Percentiles rank a stretch among this genome's conserved stretches.
Conservation (phyloP, 2,329 filamentous ascomycete genomes). For the Exophiala calicioides region DNA sequence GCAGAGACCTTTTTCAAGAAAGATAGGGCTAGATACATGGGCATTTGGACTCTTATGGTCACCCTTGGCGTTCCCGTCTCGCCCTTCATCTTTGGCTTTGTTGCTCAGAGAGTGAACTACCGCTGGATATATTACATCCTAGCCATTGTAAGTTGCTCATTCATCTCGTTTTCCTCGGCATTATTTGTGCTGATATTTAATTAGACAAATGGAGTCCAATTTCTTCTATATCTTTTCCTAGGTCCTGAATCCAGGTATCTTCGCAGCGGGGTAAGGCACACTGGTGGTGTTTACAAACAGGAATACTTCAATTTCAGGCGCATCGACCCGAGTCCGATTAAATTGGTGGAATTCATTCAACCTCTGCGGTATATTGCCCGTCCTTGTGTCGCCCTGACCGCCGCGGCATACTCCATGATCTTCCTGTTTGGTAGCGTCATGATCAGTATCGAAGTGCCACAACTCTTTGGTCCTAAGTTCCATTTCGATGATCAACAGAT, state of each 20-base stretch:
- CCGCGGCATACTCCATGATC: constrained; percentile 57
- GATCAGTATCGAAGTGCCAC: constrained; percentile 60
- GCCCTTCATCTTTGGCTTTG: constrained; percentile 44
- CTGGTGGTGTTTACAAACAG: constrained; percentile 45
- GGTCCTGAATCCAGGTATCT: constrained; percentile 59
- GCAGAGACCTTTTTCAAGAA: constrained; percentile 60
- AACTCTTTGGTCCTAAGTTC: constrained; percentile 58
- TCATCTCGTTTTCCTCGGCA: too few species aligned
- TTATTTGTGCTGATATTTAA: too few species aligned
- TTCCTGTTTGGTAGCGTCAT: constrained; percentile 58
- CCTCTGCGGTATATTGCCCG: constrained; percentile 51
- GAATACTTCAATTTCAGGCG: constrained; percentile 50
- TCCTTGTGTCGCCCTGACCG: constrained; percentile 53
- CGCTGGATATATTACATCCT: too few species aligned
- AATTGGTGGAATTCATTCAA: constrained; percentile 52
- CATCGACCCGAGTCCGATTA: constrained; percentile 56
- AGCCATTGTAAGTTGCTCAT: too few species aligned
- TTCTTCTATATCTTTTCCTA: constrained; percentile 58
- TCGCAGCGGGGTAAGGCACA: constrained; percentile 40
- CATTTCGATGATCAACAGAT: constrained; percentile 59
- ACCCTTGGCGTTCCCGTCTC: constrained; percentile 50
- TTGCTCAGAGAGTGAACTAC: constrained; percentile 55
- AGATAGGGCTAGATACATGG: constrained; percentile 57
- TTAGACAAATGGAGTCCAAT: too few species aligned
- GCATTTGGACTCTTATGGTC: constrained; percentile 57